These are phyloP conservation scores for Auriscalpium orientale DNA, from an alignment of 768 basidiomycete genomes.

Conservation along the genomic window DNA sequence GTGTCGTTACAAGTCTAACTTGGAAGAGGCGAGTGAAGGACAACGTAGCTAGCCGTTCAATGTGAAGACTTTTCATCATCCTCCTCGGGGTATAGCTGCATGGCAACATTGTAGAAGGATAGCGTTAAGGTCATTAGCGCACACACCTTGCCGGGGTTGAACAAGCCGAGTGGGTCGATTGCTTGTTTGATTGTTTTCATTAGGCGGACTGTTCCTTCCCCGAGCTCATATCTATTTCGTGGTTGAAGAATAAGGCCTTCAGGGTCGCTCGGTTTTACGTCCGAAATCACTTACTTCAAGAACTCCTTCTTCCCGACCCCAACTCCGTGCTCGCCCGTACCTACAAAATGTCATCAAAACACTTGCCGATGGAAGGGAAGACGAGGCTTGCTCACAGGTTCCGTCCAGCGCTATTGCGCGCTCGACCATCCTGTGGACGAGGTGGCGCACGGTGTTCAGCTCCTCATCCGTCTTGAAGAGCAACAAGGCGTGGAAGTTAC, in stretches of 20 bases:
- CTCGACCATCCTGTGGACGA: constrained; percentile 54
- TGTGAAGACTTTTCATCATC: background rate
- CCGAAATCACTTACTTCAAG: constrained; percentile 33
- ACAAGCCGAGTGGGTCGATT: constrained; percentile 66
- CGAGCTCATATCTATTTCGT: constrained; percentile 48
- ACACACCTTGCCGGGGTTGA: constrained; percentile 81
- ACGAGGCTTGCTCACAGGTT: constrained; percentile 41
- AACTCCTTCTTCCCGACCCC: constrained; percentile 81
- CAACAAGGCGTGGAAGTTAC: constrained; percentile 36
- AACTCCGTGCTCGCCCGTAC: constrained; percentile 82
- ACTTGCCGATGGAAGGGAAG: background rate
- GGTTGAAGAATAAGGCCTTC: too few species aligned
- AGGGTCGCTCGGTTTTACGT: too few species aligned
- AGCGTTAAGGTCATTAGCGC: background rate
- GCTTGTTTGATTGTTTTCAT: constrained; percentile 78
- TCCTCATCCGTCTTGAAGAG: constrained; percentile 31
- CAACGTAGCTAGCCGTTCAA: background rate
- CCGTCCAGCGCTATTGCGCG: constrained; percentile 67
- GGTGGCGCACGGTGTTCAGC: constrained; percentile 23
- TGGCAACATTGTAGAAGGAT: background rate
- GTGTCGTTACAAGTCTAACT: too few species aligned
- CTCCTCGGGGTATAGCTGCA: background rate
- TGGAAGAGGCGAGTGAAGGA: too few species aligned
- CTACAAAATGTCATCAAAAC: constrained; percentile 24
- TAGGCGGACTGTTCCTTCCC: constrained; percentile 70